These are phyloP conservation scores for Trichoderma sp. DNA, from an alignment of 2,329 filamentous ascomycete genomes.

Conservation along the genomic window DNA sequence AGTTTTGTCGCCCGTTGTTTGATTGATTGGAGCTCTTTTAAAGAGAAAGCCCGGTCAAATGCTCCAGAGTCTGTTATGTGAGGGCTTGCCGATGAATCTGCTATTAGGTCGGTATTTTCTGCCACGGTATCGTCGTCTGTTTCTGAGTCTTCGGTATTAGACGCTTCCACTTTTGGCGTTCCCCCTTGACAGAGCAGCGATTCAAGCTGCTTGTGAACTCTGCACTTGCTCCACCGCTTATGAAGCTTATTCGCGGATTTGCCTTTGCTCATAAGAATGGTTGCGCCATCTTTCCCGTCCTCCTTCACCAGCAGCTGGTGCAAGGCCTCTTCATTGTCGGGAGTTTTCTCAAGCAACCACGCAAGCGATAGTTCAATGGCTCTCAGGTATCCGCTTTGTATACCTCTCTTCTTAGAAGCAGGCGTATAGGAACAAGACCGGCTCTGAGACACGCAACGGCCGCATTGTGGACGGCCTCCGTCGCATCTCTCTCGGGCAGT, in stretches of 20 bases:
- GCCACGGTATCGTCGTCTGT: neutral
- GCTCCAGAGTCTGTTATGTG: neutral
- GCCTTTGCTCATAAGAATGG: conserved; percentile 16
- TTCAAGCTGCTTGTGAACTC: conserved; percentile 15
- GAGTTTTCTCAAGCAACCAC: conserved; percentile 9
- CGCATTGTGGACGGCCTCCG: conserved; percentile 4
- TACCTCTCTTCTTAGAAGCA: conserved; percentile 22
- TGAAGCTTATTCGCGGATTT: conserved; percentile 2
- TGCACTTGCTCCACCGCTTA: conserved; percentile 21
- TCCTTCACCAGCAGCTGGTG: conserved; percentile 7
- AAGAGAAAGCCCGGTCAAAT: neutral
- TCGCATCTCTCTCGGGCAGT: conserved; percentile 23
- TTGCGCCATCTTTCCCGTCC: conserved; percentile 7
- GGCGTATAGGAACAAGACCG: conserved; percentile 22
- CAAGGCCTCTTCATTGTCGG: conserved; percentile 1
- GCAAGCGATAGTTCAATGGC: conserved; percentile 21
- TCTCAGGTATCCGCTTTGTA: conserved; percentile 21
- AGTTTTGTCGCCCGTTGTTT: neutral
- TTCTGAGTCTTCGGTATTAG: conserved; percentile 6
- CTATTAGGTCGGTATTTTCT: neutral
- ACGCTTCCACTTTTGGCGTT: neutral
- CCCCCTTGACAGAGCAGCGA: neutral
- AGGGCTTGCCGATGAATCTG: neutral
- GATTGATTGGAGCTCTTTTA: neutral
- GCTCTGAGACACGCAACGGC: conserved; percentile 11